These are phyloP conservation scores for Glomus cerebriforme DNA, from an alignment of 192 early-diverging fungal genomes.

Conservation along the genomic window DNA sequence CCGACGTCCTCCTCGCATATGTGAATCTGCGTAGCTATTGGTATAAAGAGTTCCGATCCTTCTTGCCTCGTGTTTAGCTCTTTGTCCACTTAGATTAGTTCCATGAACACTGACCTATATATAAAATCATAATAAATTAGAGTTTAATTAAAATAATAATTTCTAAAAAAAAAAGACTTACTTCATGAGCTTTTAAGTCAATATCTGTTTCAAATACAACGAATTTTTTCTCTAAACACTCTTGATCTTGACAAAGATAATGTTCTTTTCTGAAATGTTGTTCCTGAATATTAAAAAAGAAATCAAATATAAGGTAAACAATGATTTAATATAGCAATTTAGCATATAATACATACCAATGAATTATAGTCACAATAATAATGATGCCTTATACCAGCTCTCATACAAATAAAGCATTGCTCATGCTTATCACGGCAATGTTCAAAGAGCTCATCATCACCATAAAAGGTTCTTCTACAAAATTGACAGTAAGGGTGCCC, in stretches of 20 bases:
- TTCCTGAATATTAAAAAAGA: conserved; percentile 41
- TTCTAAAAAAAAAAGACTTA: conserved; percentile 41
- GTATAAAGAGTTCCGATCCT: conserved; percentile 40
- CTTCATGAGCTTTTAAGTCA: conserved; percentile 89
- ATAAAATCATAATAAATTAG: conserved; percentile 22
- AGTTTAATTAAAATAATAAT: conserved; percentile 37
- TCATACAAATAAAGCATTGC: conserved; percentile 87
- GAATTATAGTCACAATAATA: conserved; percentile 85
- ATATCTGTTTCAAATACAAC: conserved; percentile 91
- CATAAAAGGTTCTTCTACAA: conserved; percentile 82
- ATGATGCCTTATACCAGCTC: conserved; percentile 73
- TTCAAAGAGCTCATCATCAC: conserved; percentile 90
- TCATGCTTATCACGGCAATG: conserved; percentile 94
- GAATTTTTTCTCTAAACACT: conserved; percentile 94
- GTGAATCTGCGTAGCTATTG: conserved; percentile 25
- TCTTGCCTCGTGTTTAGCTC: conserved; percentile 42
- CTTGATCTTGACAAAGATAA: conserved; percentile 73
- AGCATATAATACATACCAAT: conserved; percentile 57
- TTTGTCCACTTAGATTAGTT: conserved; percentile 34
- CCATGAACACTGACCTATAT: conserved; percentile 46
- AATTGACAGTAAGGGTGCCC: conserved; percentile 94
- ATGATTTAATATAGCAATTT: neutral
- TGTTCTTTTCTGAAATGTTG: conserved; percentile 84
- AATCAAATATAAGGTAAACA: neutral
- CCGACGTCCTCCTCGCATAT: conserved; percentile 5